Evolutionary conservation across 2,329 filamentous ascomycete genomes (phyloP).

Genomic region (Nemania abortiva): DNA sequence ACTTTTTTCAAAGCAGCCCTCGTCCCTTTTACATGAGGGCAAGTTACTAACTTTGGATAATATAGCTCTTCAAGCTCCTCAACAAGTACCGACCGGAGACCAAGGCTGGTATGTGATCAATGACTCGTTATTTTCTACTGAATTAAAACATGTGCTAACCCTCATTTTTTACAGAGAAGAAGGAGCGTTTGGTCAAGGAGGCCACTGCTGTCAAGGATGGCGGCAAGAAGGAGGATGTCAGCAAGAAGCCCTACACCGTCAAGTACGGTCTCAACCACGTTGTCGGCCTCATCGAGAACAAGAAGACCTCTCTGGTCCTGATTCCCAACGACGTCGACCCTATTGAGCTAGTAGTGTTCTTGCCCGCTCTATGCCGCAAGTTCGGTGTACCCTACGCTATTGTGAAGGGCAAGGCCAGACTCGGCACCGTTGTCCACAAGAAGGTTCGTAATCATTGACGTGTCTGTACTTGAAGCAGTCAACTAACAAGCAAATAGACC

Average conservation of each 20-base stretch:
- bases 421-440: slow-evolving; percentile 99
- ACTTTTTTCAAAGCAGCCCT: too few relatives aligned
- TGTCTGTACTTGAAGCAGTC: neutral
- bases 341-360: slow-evolving; percentile 99
- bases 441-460: slow-evolving; percentile 71
- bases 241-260: slow-evolving; percentile 99
- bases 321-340: slow-evolving; percentile 99
- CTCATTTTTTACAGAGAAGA: slow-evolving; percentile 78
- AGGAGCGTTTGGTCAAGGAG: slow-evolving; percentile 98
- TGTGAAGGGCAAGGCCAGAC: slow-evolving; percentile 99
- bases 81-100: slow-evolving; percentile 99
- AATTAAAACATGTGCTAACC: slow-evolving; percentile 9
- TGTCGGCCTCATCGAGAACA: slow-evolving; percentile 96
- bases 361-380: slow-evolving; percentile 99
- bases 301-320: slow-evolving; percentile 98
- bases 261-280: slow-evolving; percentile 99
- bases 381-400: slow-evolving; percentile 99
- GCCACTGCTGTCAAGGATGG: slow-evolving; percentile 97
- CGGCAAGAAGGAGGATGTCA: slow-evolving; percentile 99
- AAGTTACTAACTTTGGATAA: neutral
- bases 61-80: slow-evolving; percentile 85
- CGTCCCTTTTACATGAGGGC: neutral
- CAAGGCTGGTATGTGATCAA: slow-evolving; percentile 68
- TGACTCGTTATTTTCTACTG: neutral
- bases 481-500: slow-evolving; percentile 73